Base-by-base conservation (phyloP, 805 yeast genomes). In the Kazachstania africana region DNA sequence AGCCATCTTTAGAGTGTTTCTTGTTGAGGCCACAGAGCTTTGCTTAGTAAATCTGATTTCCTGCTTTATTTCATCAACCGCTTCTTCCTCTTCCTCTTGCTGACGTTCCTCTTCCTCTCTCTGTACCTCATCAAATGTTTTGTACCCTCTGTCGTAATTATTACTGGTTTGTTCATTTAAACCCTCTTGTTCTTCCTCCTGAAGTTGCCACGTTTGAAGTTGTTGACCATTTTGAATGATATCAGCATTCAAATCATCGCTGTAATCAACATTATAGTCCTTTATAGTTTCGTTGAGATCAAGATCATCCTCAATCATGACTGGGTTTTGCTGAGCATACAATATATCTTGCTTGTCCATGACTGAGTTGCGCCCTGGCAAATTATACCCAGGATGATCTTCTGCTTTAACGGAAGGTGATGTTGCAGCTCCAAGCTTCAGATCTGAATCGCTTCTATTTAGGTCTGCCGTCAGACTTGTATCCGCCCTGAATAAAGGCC, bases 21-120 rank as follows among this genome's bases (percentile, higher is more conserved):
- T 70, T 0, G 96, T 80, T 24, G 87, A 75, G 12, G 82, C 77
- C 8, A 85, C 74, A 2, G 95, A 78, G 45, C 84, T 91, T 46
- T 82, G 88, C 54, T 88, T 87, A 23, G 82, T 75, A 47, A 79
- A 84, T 35, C 82, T 65, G 37, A 81, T 78, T 42, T 87, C 83
- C 38, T 79, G 78, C 52, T 81, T 84, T 40, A 88, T 73, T 27
- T 74, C 81, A 50, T 83, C 93, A 12, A 88, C 82, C 42, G 83
- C 96, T 52, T 81, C 93, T 40, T 87, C 95, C 39, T 84, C 87
- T 36, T 74, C 65, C 32, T 59, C 59, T 33, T 58, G 64, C 33
- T 57, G 61, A 29, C 57, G 53, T 22, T 50, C 54, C 35, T 50
- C 49, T 32, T 63, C 59, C 27, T 57, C 43, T 49, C 60, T 41